phyloP scores from a whole-genome alignment of 2,329 filamentous ascomycete species.

The Trichoderma aggressivum region DNA sequence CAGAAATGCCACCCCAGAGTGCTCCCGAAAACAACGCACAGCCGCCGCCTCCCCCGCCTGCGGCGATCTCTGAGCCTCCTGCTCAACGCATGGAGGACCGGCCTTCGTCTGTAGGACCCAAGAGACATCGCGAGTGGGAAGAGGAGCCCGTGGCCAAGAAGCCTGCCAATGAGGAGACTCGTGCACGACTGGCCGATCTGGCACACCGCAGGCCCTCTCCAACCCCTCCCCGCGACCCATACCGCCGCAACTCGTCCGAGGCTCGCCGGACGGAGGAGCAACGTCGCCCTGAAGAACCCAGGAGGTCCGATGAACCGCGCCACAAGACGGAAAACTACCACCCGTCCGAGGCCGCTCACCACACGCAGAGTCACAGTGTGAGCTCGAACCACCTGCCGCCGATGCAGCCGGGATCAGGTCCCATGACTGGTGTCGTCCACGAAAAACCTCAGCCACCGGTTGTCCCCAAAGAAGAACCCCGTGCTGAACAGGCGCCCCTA shows the following conservation, averaged over 20 bases:
- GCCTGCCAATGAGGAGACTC: conserved; percentile 80
- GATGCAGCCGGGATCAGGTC: conserved; percentile 58
- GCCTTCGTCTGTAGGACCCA: conserved; percentile 75
- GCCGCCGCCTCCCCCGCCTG: conserved; percentile 51
- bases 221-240: conserved; percentile 66
- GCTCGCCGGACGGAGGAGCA: conserved; percentile 62
- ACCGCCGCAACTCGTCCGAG: conserved; percentile 76
- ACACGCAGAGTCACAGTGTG: conserved; percentile 56
- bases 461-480: conserved; percentile 58
- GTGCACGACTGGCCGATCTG: conserved; percentile 81
- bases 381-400: conserved; percentile 54
- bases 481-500: conserved; percentile 38
- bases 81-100: conserved; percentile 62
- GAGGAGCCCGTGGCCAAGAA: conserved; percentile 78
- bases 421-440: conserved; percentile 52
- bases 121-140: conserved; percentile 91
- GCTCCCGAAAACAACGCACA: conserved; percentile 52
- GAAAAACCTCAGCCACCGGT: conserved; percentile 40
- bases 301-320: conserved; percentile 59
- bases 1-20: conserved; percentile 56
- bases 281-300: conserved; percentile 55
- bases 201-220: conserved; percentile 69
- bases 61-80: conserved; percentile 60
- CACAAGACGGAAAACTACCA: conserved; percentile 78
- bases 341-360: conserved; percentile 88